A percentile compares a stretch with the other conserved stretches of the same genome.
Evolutionary conservation across 148 eudicot species (phyloP).

Genomic region (Fagopyrum homotropicum): DNA sequence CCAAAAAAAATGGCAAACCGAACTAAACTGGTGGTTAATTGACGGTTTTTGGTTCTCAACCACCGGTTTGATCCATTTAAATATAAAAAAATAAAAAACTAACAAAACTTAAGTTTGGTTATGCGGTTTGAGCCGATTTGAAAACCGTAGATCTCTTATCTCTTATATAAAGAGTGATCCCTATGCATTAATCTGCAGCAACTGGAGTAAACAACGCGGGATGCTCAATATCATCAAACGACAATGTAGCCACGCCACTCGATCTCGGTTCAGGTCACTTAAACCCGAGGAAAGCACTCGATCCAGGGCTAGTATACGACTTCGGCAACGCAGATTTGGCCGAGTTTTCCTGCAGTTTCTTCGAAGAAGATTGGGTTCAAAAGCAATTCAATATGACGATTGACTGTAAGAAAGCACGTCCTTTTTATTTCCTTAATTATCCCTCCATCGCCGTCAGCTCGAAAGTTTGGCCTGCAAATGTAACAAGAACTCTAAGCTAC

Average conservation of each 20-base stretch:
- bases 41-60: too few relatives aligned
- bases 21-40: too few relatives aligned
- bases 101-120: too few relatives aligned
- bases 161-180: too few relatives aligned
- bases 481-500: background rate
- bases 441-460: background rate
- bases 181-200: background rate
- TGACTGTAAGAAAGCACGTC: background rate
- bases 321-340: background rate
- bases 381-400: background rate
- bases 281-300: slow-evolving; percentile 2
- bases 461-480: too few relatives aligned
- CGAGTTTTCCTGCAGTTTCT: background rate
- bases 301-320: background rate
- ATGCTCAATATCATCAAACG: background rate
- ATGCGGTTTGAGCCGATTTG: too few relatives aligned
- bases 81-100: too few relatives aligned
- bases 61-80: too few relatives aligned
- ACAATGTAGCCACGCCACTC: background rate
- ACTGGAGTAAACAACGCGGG: background rate
- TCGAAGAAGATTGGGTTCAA: background rate
- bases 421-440: background rate
- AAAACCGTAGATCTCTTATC: too few relatives aligned
- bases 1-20: too few relatives aligned
- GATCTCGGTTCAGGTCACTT: background rate